Percentiles rank a stretch among this genome's conserved stretches.
These are phyloP conservation scores for Saprolegnia diclina DNA, from an alignment of 352 stramenopile species.

Conservation along the genomic window DNA sequence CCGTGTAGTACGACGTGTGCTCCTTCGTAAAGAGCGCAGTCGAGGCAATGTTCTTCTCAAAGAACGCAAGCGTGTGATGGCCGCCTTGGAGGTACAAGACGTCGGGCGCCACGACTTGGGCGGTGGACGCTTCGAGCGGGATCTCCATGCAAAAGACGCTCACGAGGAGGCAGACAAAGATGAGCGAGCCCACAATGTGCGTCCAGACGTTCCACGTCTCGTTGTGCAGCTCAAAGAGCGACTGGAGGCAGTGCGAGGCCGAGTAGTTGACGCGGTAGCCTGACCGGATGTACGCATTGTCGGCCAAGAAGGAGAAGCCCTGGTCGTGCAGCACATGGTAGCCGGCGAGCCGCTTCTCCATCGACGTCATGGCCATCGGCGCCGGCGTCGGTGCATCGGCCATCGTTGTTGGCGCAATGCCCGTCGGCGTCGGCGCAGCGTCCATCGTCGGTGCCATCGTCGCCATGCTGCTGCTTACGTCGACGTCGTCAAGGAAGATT, in stretches of 20 bases:
- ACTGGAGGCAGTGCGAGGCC: conserved; percentile 62
- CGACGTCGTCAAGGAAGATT: background rate
- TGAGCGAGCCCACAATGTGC: conserved; percentile 79
- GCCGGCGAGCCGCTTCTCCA: conserved; percentile 8
- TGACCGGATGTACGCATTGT: conserved; percentile 84
- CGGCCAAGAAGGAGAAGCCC: conserved; percentile 71
- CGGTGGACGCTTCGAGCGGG: background rate
- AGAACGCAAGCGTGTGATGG: conserved; percentile 45
- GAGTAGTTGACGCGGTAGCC: conserved; percentile 83
- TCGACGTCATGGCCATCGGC: background rate
- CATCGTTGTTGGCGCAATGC: background rate
- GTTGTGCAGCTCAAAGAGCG: conserved; percentile 84
- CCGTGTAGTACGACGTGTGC: conserved; percentile 14
- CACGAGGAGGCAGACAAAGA: conserved; percentile 72
- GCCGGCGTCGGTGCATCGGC: background rate
- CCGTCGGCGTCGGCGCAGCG: background rate
- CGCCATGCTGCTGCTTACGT: background rate
- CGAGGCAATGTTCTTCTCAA: conserved; percentile 27
- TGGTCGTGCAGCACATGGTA: conserved; percentile 74
- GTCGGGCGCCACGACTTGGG: conserved; percentile 19
- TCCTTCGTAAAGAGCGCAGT: conserved; percentile 9
- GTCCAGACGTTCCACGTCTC: conserved; percentile 87
- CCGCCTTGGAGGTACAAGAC: conserved; percentile 41
- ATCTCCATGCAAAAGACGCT: conserved; percentile 33
- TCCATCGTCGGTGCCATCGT: background rate